Conservation (phyloP, 73 alveolate species). For the Paramecium tetraurelia region DNA sequence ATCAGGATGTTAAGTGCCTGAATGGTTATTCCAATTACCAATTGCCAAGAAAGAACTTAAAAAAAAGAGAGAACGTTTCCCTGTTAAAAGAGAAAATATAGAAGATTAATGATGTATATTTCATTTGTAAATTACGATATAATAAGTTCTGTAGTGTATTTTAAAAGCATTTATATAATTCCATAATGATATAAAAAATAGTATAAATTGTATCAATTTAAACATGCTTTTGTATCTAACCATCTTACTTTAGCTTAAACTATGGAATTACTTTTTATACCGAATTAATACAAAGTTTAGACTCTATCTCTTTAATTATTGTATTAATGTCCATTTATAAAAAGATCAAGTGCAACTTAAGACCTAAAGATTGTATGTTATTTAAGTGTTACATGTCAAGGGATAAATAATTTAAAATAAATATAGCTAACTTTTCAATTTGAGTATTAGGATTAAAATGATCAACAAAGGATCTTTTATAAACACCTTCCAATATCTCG, state of each 20-base stretch:
- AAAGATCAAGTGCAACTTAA: not conserved
- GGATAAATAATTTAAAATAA: not conserved
- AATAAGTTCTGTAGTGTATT: not conserved
- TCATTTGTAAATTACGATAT: not conserved
- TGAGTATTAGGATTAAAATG: not conserved
- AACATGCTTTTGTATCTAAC: not conserved
- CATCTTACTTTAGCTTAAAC: not conserved
- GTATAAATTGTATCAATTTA: slow-evolving; percentile 51
- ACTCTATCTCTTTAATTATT: not conserved
- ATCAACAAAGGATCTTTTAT: not conserved
- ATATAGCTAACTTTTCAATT: not conserved
- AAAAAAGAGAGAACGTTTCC: slow-evolving; percentile 78
- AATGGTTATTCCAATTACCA: slow-evolving; percentile 88
- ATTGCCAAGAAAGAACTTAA: slow-evolving; percentile 66
- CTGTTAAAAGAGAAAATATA: slow-evolving; percentile 78
- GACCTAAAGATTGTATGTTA: not conserved
- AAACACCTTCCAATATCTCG: not conserved
- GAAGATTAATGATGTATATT: slow-evolving; percentile 42
- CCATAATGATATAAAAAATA: slow-evolving; percentile 1
- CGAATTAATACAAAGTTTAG: not conserved
- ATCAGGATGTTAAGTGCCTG: slow-evolving; percentile 82
- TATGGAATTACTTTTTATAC: not conserved
- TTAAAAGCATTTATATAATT: not conserved
- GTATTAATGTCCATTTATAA: not conserved
- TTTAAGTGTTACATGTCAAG: too few species aligned